A percentile compares a stretch with the other conserved stretches of the same genome.
Evolutionary conservation across 768 basidiomycete genomes (phyloP).

Genomic region (Hericium rajendrae): DNA sequence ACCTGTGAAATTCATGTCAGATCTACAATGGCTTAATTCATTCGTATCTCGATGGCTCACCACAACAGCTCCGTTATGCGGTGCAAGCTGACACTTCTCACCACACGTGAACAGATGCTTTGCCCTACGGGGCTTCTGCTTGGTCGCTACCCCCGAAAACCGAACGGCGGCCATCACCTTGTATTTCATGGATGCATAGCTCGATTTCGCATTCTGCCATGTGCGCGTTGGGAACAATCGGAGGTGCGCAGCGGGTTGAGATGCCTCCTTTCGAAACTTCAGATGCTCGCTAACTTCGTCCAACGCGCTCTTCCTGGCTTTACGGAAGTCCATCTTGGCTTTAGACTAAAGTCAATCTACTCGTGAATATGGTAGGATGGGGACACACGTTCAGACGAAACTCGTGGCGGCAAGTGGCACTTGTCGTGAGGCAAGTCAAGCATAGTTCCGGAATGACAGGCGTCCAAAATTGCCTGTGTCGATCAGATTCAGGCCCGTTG

Average conservation of each 20-base stretch:
- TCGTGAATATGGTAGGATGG: background rate
- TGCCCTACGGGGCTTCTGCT: too few relatives aligned
- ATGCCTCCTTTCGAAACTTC: background rate
- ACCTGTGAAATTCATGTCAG: too few relatives aligned
- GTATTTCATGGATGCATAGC: too few relatives aligned
- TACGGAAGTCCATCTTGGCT: background rate
- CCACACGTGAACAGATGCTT: too few relatives aligned
- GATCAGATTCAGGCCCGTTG: background rate
- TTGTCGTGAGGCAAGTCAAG: constrained; percentile 13
- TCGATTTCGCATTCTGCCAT: too few relatives aligned
- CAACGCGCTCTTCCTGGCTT: background rate
- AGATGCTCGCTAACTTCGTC: background rate
- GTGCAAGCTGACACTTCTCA: too few relatives aligned
- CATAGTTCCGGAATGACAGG: constrained; percentile 15
- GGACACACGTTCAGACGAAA: background rate
- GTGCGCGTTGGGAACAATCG: background rate
- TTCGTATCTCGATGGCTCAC: too few relatives aligned
- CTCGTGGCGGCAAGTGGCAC: constrained; percentile 3
- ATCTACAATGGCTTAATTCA: too few relatives aligned
- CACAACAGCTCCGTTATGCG: too few relatives aligned
- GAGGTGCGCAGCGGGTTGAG: background rate
- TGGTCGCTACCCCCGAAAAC: too few relatives aligned
- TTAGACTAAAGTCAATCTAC: too few relatives aligned
- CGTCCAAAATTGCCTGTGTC: constrained; percentile 13
- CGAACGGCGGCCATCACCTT: too few relatives aligned